phyloP scores from a whole-genome alignment of 208 protist genomes.

The Strigomonas culicis region DNA sequence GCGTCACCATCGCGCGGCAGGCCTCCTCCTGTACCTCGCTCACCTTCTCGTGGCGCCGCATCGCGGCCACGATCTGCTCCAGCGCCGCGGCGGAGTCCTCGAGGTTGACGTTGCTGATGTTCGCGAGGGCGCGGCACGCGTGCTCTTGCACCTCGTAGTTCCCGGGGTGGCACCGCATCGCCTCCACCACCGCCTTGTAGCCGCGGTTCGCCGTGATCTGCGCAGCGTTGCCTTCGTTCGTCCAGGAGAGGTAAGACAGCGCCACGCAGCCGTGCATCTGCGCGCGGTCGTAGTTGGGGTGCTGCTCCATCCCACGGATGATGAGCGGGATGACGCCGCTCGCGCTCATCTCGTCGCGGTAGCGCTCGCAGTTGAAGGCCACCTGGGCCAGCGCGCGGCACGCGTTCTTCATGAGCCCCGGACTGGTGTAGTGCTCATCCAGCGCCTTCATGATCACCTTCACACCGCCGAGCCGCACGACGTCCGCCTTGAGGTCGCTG shows the following conservation, averaged over 20 bases:
- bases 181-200: conserved; percentile 80
- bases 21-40: conserved; percentile 89
- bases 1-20: conserved; percentile 86
- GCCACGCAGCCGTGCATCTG: conserved; percentile 91
- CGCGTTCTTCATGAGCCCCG: conserved; percentile 85
- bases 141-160: conserved; percentile 91
- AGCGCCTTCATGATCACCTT: conserved; percentile 82
- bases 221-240: conserved; percentile 76
- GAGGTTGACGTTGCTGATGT: conserved; percentile 69
- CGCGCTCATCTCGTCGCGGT: conserved; percentile 85
- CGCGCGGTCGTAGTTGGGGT: conserved; percentile 81
- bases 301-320: conserved; percentile 82
- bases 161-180: conserved; percentile 83
- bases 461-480: conserved; percentile 74
- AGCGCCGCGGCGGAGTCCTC: conserved; percentile 56
- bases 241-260: conserved; percentile 91
- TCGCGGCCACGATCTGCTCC: conserved; percentile 79
- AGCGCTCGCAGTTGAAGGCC: conserved; percentile 86
- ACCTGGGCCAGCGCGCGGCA: conserved; percentile 88
- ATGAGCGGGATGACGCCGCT: conserved; percentile 83
- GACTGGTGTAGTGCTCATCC: conserved; percentile 72
- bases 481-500: conserved; percentile 85
- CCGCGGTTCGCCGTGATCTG: conserved; percentile 76
- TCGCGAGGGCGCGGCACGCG: conserved; percentile 81
- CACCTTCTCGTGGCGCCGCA: conserved; percentile 71